These are phyloP conservation scores for Saccharomycopsis crataegensis DNA, from an alignment of 1,139 yeast species.

Conservation along the genomic window DNA sequence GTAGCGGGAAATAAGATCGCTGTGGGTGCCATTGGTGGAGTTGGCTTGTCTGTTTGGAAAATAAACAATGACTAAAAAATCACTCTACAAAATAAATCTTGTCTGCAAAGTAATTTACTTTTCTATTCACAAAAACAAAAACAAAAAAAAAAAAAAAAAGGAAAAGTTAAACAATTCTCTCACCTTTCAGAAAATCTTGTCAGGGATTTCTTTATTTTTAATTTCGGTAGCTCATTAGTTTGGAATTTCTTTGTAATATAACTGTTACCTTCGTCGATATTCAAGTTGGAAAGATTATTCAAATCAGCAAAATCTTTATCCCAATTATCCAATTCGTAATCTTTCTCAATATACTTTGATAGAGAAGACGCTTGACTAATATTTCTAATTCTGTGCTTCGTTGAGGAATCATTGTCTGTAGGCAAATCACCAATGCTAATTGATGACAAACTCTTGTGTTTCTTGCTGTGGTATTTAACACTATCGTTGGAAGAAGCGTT, in stretches of 20 bases:
- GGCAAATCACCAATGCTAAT: neutral
- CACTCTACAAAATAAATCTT: neutral
- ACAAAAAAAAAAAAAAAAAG: too few relatives aligned
- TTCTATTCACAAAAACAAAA: too few relatives aligned
- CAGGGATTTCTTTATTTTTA: neutral
- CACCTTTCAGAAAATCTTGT: neutral
- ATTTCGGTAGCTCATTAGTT: neutral
- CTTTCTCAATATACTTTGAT: slow-evolving; percentile 12
- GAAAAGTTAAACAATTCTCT: neutral
- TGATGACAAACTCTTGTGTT: neutral
- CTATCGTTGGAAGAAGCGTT: neutral
- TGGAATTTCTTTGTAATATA: neutral
- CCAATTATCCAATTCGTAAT: slow-evolving; percentile 10
- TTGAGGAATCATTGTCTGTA: neutral
- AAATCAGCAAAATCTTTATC: slow-evolving; percentile 13
- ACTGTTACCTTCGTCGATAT: slow-evolving; percentile 1
- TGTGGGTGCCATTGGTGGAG: slow-evolving; percentile 53
- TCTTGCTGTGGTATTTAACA: neutral
- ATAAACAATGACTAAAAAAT: slow-evolving; percentile 10
- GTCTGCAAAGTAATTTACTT: too few relatives aligned
- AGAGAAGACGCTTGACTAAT: slow-evolving; percentile 6
- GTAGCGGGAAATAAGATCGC: slow-evolving; percentile 24
- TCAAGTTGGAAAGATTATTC: slow-evolving; percentile 1
- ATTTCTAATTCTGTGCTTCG: neutral
- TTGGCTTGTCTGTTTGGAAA: slow-evolving; percentile 57